phyloP scores from a whole-genome alignment of 108 stramenopile genomes.

The Fragilaria radians region DNA sequence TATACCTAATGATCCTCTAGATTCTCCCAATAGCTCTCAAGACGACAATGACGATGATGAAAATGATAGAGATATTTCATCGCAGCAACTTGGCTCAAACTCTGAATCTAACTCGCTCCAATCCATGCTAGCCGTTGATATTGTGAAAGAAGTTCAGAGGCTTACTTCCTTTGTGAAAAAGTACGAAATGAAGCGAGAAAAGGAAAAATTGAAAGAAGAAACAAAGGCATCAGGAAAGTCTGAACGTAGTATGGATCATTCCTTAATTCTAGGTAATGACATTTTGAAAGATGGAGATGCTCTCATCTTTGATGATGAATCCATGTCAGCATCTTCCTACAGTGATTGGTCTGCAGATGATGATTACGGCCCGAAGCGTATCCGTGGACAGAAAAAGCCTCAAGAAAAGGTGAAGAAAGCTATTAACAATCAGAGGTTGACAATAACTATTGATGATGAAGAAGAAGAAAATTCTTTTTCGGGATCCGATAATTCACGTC shows the following conservation, averaged over 20 bases:
- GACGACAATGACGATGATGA: too few species aligned
- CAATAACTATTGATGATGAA: neutral
- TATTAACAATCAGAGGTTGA: neutral
- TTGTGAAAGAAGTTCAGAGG: constrained; percentile 21
- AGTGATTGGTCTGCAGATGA: neutral
- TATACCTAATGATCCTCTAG: too few species aligned
- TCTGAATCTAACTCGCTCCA: neutral
- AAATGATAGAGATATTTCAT: too few species aligned
- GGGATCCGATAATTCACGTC: constrained; percentile 2
- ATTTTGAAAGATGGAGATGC: neutral
- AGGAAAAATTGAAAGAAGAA: constrained; percentile 17
- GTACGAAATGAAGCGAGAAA: constrained; percentile 25
- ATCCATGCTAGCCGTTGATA: constrained; percentile 4
- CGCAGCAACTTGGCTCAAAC: too few species aligned
- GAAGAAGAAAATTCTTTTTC: neutral
- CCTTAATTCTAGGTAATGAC: neutral
- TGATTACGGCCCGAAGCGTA: neutral
- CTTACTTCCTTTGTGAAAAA: constrained; percentile 26
- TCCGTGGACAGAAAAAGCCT: neutral
- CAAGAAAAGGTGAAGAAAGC: neutral
- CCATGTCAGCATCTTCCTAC: neutral
- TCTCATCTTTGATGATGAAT: neutral
- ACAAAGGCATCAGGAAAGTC: too few species aligned
- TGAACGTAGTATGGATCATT: too few species aligned
- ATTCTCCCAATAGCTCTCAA: too few species aligned